These are phyloP conservation scores for Grifola frondosa DNA, from an alignment of 1,284 basidiomycete species.

Conservation along the genomic window DNA sequence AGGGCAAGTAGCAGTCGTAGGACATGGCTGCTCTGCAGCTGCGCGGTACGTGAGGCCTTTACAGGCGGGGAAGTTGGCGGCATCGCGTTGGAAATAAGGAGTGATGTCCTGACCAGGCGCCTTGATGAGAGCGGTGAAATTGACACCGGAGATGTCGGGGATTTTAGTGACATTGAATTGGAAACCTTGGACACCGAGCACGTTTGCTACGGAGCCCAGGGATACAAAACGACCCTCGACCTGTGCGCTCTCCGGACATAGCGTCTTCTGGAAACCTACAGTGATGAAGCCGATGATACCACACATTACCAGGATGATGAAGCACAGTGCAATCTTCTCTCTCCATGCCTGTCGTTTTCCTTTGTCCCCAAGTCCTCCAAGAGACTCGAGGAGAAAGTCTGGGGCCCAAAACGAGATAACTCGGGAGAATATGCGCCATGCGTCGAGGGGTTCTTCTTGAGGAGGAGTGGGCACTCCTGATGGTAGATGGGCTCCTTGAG, in stretches of 20 bases:
- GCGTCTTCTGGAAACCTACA: constrained; percentile 89
- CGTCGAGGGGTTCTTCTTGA: constrained; percentile 49
- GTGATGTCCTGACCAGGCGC: constrained; percentile 87
- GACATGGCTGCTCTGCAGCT: constrained; percentile 78
- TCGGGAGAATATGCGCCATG: constrained; percentile 84
- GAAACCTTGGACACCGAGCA: constrained; percentile 78
- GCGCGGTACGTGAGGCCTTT: constrained; percentile 57
- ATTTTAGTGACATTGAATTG: constrained; percentile 74
- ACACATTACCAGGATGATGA: constrained; percentile 81
- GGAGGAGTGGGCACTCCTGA: constrained; percentile 29
- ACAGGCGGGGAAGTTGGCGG: constrained; percentile 67
- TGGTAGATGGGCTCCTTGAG: constrained; percentile 46
- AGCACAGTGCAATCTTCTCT: constrained; percentile 94
- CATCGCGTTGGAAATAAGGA: constrained; percentile 71
- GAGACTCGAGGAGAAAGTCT: constrained; percentile 65
- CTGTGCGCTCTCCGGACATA: constrained; percentile 75
- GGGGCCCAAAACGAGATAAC: constrained; percentile 93
- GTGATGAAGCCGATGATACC: constrained; percentile 88
- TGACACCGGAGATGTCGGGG: constrained; percentile 53
- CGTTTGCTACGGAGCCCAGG: constrained; percentile 56
- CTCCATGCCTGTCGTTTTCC: constrained; percentile 90
- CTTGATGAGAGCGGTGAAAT: constrained; percentile 51
- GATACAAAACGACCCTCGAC: constrained; percentile 66
- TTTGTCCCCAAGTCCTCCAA: constrained; percentile 82
- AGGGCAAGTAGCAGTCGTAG: constrained; percentile 54